These are phyloP conservation scores for Medicago arabica DNA, from an alignment of 306 rosid species.

Conservation along the genomic window DNA sequence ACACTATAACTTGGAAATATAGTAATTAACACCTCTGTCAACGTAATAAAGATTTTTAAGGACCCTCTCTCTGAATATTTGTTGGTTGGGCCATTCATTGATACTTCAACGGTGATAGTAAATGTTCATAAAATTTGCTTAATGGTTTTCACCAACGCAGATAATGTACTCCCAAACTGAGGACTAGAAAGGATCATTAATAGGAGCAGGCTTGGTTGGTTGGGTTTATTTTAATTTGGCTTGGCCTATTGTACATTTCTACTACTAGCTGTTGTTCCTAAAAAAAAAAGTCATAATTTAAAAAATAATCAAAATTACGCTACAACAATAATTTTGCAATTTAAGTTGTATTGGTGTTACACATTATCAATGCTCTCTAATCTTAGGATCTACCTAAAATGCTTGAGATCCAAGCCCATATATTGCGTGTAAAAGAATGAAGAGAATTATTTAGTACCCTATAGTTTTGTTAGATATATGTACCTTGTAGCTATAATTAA, in stretches of 20 bases:
- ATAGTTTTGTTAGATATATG: no score
- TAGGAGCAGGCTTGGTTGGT: neutral
- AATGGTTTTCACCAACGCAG: neutral
- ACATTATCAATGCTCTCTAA: no score
- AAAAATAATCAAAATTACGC: no score
- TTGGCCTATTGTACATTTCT: neutral
- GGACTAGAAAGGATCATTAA: conserved; percentile 15
- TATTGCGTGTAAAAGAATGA: no score
- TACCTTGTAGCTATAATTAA: no score
- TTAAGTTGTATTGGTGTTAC: no score
- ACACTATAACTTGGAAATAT: conserved; percentile 28
- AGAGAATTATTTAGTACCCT: no score
- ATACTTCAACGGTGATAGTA: conserved; percentile 40
- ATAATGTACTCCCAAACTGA: neutral
- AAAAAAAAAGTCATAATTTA: no score
- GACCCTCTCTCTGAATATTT: conserved; percentile 33
- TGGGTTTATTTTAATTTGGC: neutral
- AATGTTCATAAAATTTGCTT: conserved; percentile 33
- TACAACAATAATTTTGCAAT: no score
- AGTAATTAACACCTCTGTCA: conserved; percentile 42
- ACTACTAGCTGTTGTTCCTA: neutral
- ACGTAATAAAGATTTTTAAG: conserved; percentile 26
- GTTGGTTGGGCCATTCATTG: conserved; percentile 47
- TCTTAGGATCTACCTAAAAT: no score
- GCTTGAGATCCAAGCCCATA: no score